Evolutionary conservation across 2,329 filamentous ascomycete genomes (phyloP).

Genomic region (Fusarium bulbicola): DNA sequence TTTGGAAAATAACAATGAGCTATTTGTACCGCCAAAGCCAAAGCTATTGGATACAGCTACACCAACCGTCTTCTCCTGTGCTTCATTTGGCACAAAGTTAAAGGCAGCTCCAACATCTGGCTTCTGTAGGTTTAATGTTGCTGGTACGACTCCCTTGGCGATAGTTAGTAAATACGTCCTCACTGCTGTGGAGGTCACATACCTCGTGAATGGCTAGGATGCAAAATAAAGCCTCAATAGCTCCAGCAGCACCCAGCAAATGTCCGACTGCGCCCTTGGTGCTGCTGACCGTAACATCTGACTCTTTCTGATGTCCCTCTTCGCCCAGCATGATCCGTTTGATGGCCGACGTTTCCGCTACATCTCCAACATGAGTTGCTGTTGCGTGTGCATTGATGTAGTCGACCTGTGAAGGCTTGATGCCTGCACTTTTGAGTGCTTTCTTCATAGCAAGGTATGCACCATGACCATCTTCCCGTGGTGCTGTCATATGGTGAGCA

Average conservation of each 20-base stretch:
- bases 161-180: constrained; percentile 12
- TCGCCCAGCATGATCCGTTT: constrained; percentile 78
- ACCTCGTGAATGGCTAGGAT: constrained; percentile 83
- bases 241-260: constrained; percentile 88
- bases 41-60: constrained; percentile 94
- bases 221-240: constrained; percentile 88
- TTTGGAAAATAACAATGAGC: constrained; percentile 79
- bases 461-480: constrained; percentile 81
- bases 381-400: constrained; percentile 98
- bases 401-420: constrained; percentile 77
- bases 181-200: constrained; percentile 45
- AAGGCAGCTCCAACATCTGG: constrained; percentile 75
- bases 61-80: constrained; percentile 75
- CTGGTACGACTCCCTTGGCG: constrained; percentile 82
- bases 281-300: constrained; percentile 83
- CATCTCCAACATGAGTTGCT: constrained; percentile 84
- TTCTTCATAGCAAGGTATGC: constrained; percentile 86
- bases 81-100: constrained; percentile 80
- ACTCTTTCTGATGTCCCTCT: constrained; percentile 68
- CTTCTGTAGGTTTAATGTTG: constrained; percentile 82
- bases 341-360: constrained; percentile 87
- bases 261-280: constrained; percentile 95
- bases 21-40: constrained; percentile 97
- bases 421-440: constrained; percentile 76
- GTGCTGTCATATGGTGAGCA: constrained; percentile 93